These are phyloP conservation scores for Mollisia scopiformis DNA, from an alignment of 2,329 filamentous ascomycete genomes.

Conservation along the genomic window DNA sequence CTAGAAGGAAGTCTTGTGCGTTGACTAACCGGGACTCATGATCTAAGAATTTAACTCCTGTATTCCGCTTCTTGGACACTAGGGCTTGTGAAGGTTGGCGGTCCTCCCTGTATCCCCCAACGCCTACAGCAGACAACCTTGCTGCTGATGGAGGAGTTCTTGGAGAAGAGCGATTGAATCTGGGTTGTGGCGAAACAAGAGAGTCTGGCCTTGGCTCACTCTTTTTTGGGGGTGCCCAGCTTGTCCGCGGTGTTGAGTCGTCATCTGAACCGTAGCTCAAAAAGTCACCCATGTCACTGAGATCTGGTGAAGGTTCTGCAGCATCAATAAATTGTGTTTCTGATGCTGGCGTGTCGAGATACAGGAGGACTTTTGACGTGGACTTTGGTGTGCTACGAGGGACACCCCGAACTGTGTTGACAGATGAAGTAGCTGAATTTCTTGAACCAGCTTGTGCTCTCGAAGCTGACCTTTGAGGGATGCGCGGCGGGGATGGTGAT, in stretches of 20 bases:
- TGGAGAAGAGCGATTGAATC: slow-evolving; percentile 14
- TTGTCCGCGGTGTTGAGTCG: slow-evolving; percentile 31
- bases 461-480: slow-evolving; percentile 4
- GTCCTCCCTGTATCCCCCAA: slow-evolving; percentile 14
- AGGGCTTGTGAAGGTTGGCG: neutral
- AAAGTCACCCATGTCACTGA: slow-evolving; percentile 14
- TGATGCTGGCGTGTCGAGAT: slow-evolving; percentile 30
- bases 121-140: slow-evolving; percentile 31
- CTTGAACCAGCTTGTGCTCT: slow-evolving; percentile 13
- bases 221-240: slow-evolving; percentile 17
- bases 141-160: slow-evolving; percentile 27
- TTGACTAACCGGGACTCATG: slow-evolving; percentile 1
- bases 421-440: slow-evolving; percentile 21
- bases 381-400: slow-evolving; percentile 22
- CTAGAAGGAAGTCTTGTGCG: slow-evolving; percentile 16
- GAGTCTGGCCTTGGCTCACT: slow-evolving; percentile 24
- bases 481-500: slow-evolving; percentile 28
- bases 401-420: slow-evolving; percentile 21
- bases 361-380: slow-evolving; percentile 30
- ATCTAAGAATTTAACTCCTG: slow-evolving; percentile 26
- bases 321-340: slow-evolving; percentile 24
- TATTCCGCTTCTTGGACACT: slow-evolving; percentile 15
- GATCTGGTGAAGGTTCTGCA: slow-evolving; percentile 35
- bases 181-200: slow-evolving; percentile 4
- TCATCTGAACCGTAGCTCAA: slow-evolving; percentile 32